Conservation (phyloP, 164 flowering plant species). For the Taxillus chinensis region DNA sequence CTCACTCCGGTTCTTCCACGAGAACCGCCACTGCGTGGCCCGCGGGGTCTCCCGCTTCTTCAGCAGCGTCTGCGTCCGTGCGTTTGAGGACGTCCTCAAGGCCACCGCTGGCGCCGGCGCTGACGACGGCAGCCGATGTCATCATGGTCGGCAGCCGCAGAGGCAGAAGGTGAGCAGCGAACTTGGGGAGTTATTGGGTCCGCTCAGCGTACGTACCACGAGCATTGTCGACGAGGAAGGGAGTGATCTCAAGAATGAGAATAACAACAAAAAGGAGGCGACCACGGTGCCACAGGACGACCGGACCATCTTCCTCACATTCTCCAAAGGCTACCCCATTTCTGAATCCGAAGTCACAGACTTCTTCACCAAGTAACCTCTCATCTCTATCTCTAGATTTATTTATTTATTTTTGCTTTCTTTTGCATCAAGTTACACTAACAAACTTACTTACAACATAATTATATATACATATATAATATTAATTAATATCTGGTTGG, state of each 20-base stretch:
- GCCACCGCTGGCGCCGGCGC: background rate
- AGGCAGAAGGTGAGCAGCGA: background rate
- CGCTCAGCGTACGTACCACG: background rate
- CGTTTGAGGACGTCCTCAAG: slow-evolving; percentile 19
- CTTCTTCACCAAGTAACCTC: slow-evolving; percentile 21
- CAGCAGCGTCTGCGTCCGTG: slow-evolving; percentile 21
- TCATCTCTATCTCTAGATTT: too few relatives aligned
- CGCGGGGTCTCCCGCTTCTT: slow-evolving; percentile 12
- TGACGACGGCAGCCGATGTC: background rate
- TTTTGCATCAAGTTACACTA: too few relatives aligned
- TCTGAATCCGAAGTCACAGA: slow-evolving; percentile 29
- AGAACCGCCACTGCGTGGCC: slow-evolving; percentile 14
- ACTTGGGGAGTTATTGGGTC: slow-evolving; percentile 2
- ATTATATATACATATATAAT: too few relatives aligned
- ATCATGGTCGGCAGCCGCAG: background rate
- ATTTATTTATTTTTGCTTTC: too few relatives aligned
- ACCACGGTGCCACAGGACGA: slow-evolving; percentile 16
- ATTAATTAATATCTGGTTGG: too few relatives aligned
- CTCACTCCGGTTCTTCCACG: slow-evolving; percentile 17
- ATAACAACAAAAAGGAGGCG: too few relatives aligned
- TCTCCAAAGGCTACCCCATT: slow-evolving; percentile 51
- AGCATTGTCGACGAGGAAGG: too few relatives aligned
- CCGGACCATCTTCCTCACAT: slow-evolving; percentile 47
- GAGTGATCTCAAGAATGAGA: too few relatives aligned
- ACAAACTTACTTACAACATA: too few relatives aligned